Base-by-base conservation (phyloP, 805 yeast species). In the Candida sphagnicola region DNA sequence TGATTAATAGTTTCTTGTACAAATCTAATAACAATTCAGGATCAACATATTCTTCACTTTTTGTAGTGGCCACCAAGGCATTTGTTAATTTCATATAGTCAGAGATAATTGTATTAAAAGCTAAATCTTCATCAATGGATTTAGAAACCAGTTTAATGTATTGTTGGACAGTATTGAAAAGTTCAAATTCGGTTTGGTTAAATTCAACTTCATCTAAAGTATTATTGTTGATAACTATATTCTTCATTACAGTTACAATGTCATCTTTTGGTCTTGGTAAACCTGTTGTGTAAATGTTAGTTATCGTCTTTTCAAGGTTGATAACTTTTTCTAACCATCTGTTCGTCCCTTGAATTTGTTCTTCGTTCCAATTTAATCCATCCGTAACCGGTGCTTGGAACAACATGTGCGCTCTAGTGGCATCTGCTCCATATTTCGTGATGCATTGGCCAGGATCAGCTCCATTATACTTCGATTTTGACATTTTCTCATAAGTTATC, bases 381-480 rank as follows among this genome's bases (percentile, higher is more conserved):
- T 89, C 96, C 1, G 74, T 64, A 4, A 91, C 75, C 3, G 98
- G 96, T 0, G 97, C 96, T 53, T 84, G 95, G 67, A 93, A 93
- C 11, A 93, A 61, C 43, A 93, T 78, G 55, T 91, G 96, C 0
- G 98, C 98, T 44, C 98, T 75, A 0, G 91, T 85, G 1, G 96
- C 89, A 66, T 93, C 99, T 1, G 96, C 88, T 3, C 99, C 98
- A 57, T 87, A 86, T 26, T 65, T 69, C 8, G 53, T 54, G 18
- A 93, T 89, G 49, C 91, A 85, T 42, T 74, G 76, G 1, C 70
- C 76, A 1, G 98, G 98, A 54, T 91, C 95, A 2, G 86, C 95
- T 12, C 99, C 99, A 53, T 93, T 93, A 54, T 80, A 82, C 54
- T 93, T 93, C 1, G 97, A 90, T 61, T 93, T 93, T 2, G 97